Percentiles rank a stretch among this genome's conserved stretches.
phyloP scores from a whole-genome alignment of 345 rosid species.

The Ailanthus altissimus region DNA sequence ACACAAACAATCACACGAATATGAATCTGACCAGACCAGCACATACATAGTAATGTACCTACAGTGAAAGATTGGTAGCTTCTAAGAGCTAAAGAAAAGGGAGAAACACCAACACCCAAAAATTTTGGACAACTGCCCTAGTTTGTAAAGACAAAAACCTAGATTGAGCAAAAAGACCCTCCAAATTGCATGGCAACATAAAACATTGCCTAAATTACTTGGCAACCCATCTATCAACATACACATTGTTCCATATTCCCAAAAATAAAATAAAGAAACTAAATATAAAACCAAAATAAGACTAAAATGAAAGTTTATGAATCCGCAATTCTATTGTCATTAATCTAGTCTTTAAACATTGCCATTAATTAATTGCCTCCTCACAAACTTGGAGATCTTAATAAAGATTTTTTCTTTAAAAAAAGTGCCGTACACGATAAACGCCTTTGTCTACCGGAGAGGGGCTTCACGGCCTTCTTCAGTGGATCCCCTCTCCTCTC shows the following conservation, averaged over 20 bases:
- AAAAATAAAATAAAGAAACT: neutral
- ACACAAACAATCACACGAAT: neutral
- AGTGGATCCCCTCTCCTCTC: too few species aligned
- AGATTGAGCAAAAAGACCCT: slow-evolving; percentile 10
- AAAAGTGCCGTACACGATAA: too few species aligned
- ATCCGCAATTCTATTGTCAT: neutral
- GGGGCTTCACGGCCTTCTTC: too few species aligned
- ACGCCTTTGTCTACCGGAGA: too few species aligned
- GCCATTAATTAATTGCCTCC: too few species aligned
- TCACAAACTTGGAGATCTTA: too few species aligned
- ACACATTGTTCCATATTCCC: slow-evolving; percentile 10
- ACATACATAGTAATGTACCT: neutral
- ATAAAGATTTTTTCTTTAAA: too few species aligned
- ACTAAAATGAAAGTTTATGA: neutral
- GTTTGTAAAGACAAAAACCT: slow-evolving; percentile 34
- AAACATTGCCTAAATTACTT: slow-evolving; percentile 23
- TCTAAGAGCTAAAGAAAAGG: neutral
- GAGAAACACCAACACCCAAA: slow-evolving; percentile 14
- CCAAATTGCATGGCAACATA: slow-evolving; percentile 22
- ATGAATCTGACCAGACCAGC: neutral
- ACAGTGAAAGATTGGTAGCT: slow-evolving; percentile 4
- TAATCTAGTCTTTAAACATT: neutral
- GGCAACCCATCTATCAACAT: neutral
- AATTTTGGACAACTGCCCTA: slow-evolving; percentile 40
- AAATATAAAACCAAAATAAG: neutral